Percentiles rank a stretch among this genome's conserved stretches.
Conservation (phyloP, 495 filamentous ascomycete genomes). For the Rostrohypoxylon terebratum region DNA sequence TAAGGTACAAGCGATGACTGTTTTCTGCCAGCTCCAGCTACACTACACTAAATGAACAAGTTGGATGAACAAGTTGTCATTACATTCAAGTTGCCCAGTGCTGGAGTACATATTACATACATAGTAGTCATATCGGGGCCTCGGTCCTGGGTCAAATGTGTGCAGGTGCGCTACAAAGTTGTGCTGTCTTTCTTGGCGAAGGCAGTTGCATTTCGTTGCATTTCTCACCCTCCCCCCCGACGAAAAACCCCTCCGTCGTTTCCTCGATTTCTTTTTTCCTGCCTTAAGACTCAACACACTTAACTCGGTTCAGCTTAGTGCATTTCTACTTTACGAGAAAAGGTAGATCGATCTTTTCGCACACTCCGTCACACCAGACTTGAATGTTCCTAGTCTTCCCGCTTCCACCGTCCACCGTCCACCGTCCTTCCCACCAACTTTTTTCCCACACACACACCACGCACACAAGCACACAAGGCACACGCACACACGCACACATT, state of each 20-base stretch:
- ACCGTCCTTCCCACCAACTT: conserved; percentile 10
- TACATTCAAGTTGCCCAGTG: too few relatives aligned
- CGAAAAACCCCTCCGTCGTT: conserved; percentile 15
- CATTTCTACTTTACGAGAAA: conserved; percentile 27
- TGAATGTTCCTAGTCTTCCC: neutral
- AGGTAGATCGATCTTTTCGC: conserved; percentile 40
- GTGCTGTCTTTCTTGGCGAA: conserved; percentile 41
- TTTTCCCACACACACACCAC: conserved; percentile 1
- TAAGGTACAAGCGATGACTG: conserved; percentile 23
- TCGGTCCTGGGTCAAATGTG: conserved; percentile 11
- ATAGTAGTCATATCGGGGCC: conserved; percentile 12
- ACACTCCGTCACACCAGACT: conserved; percentile 23
- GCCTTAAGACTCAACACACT: conserved; percentile 21
- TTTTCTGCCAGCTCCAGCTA: conserved; percentile 12
- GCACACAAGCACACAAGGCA: too few relatives aligned
- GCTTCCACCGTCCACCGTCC: neutral
- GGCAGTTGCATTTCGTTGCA: conserved; percentile 22
- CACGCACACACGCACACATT: too few relatives aligned
- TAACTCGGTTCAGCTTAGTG: conserved; percentile 46
- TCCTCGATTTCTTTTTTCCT: conserved; percentile 32
- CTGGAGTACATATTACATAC: too few relatives aligned
- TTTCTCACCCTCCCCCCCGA: conserved; percentile 23
- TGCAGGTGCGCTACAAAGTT: conserved; percentile 19
- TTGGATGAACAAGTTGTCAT: conserved; percentile 28
- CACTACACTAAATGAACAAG: too few relatives aligned